Percentiles rank a stretch among this genome's conserved stretches.
phyloP scores from a whole-genome alignment of 2,329 filamentous ascomycete genomes.

The Colletotrichum noveboracense region DNA sequence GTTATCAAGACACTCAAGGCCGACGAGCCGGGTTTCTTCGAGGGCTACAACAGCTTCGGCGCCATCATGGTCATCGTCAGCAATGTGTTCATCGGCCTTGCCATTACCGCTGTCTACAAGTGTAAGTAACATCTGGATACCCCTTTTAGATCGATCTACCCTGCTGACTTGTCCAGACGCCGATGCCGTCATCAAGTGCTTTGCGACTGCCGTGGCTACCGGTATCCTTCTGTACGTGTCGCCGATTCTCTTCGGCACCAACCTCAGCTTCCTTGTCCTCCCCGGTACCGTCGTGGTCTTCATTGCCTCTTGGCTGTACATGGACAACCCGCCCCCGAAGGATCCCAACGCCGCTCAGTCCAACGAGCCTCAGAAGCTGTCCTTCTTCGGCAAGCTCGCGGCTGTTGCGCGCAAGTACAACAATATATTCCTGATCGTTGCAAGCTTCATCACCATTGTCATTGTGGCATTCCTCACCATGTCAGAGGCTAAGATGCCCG shows the following conservation, averaged over 20 bases:
- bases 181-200: slow-evolving; percentile 37
- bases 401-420: slow-evolving; percentile 21
- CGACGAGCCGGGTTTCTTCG: slow-evolving; percentile 31
- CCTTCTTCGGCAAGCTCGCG: slow-evolving; percentile 14
- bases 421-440: slow-evolving; percentile 11
- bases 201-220: slow-evolving; percentile 35
- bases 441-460: slow-evolving; percentile 22
- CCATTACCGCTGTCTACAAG: slow-evolving; percentile 39
- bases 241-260: slow-evolving; percentile 33
- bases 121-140: slow-evolving; percentile 24
- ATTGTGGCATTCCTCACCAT: slow-evolving; percentile 26
- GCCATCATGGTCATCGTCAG: slow-evolving; percentile 36
- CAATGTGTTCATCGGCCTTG: slow-evolving; percentile 38
- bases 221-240: slow-evolving; percentile 35
- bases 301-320: slow-evolving; percentile 34
- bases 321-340: slow-evolving; percentile 31
- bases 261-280: slow-evolving; percentile 29
- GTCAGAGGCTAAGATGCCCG: slow-evolving; percentile 21
- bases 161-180: slow-evolving; percentile 28
- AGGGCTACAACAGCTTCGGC: slow-evolving; percentile 28
- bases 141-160: background rate
- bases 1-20: slow-evolving; percentile 25
- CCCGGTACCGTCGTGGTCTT: slow-evolving; percentile 34
- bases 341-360: slow-evolving; percentile 11
- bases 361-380: slow-evolving; percentile 15